Evolutionary conservation across 2,329 filamentous ascomycete species (phyloP).

Genomic region (Trichoderma afroharzianum): DNA sequence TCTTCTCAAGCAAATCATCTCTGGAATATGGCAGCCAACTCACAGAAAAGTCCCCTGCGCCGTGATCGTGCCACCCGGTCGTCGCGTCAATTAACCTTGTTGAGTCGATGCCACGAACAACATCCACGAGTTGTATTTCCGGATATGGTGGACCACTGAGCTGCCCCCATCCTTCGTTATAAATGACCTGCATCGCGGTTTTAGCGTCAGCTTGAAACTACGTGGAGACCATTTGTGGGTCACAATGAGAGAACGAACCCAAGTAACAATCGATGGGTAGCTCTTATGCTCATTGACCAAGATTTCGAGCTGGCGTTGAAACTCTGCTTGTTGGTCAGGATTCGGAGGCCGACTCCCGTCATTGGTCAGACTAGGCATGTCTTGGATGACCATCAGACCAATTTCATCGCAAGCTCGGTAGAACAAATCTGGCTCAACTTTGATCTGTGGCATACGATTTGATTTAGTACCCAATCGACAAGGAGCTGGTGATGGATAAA

Average conservation of each 20-base stretch:
- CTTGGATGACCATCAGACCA: conserved; percentile 65
- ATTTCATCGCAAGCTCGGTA: conserved; percentile 65
- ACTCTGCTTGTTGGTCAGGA: conserved; percentile 57
- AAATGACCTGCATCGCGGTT: conserved; percentile 49
- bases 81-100: conserved; percentile 61
- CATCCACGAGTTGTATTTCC: conserved; percentile 53
- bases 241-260: conserved; percentile 40
- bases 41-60: conserved; percentile 59
- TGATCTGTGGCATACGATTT: conserved; percentile 47
- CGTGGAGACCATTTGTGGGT: neutral
- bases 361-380: conserved; percentile 61
- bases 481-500: neutral
- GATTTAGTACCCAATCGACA: neutral
- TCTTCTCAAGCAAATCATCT: neutral
- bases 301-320: conserved; percentile 58
- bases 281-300: conserved; percentile 61
- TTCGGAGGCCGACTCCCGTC: conserved; percentile 34
- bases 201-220: neutral
- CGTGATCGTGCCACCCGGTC: conserved; percentile 65
- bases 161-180: conserved; percentile 72
- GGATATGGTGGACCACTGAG: conserved; percentile 45
- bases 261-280: conserved; percentile 62
- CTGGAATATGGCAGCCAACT: neutral
- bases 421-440: conserved; percentile 63
- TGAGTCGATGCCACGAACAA: conserved; percentile 56